These are phyloP conservation scores for Neurospora hispaniola DNA, from an alignment of 495 filamentous ascomycete genomes.

Conservation along the genomic window DNA sequence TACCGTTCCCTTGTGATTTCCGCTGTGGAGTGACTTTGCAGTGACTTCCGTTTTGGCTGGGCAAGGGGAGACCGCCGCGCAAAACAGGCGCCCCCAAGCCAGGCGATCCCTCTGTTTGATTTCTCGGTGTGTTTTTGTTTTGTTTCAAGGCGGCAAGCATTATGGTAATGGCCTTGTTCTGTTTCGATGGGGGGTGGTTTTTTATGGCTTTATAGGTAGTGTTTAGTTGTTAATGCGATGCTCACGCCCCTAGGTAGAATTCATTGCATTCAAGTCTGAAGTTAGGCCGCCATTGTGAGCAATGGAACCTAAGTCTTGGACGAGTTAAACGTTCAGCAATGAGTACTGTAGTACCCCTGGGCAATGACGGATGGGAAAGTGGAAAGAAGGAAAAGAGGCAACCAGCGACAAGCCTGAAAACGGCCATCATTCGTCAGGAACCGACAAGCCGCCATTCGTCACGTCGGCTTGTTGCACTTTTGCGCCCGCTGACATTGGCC, in stretches of 20 bases:
- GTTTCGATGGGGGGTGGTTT: background rate
- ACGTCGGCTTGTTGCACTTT: background rate
- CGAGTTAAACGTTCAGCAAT: background rate
- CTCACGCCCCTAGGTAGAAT: background rate
- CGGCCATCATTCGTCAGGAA: background rate
- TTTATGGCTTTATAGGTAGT: no score
- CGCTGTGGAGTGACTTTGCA: background rate
- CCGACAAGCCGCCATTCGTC: background rate
- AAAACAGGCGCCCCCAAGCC: background rate
- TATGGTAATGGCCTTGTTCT: background rate
- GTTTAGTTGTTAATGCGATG: background rate
- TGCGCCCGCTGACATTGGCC: background rate
- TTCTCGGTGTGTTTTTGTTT: background rate
- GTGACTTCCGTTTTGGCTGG: background rate
- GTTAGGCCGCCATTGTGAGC: background rate
- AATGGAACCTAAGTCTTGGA: background rate
- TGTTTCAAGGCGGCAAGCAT: background rate
- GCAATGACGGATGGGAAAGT: background rate
- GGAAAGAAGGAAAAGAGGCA: background rate
- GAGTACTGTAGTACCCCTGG: background rate
- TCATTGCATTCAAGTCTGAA: background rate
- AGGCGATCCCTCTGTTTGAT: background rate
- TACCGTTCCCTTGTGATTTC: background rate
- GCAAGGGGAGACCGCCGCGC: background rate
- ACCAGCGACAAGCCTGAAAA: background rate